phyloP scores from a whole-genome alignment of 1,284 basidiomycete genomes.

The Leucoagaricus sp. region DNA sequence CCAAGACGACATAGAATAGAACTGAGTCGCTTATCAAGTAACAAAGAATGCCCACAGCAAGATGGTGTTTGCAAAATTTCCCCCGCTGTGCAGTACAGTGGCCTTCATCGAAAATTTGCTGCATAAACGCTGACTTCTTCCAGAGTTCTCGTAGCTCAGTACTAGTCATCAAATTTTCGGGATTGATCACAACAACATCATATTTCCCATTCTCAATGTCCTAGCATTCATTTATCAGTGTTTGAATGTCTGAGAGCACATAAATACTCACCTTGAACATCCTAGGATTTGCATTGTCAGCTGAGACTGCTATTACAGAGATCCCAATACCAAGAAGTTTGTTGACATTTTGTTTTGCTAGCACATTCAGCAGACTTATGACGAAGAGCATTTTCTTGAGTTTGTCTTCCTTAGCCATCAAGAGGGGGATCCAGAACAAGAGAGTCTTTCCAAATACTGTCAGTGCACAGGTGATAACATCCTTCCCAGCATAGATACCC shows the following conservation, averaged over 20 bases:
- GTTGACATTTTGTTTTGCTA: not conserved
- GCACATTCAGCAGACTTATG: not conserved
- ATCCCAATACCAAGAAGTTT: not conserved
- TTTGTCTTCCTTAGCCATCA: not conserved
- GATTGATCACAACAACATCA: not conserved
- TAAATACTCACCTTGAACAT: not conserved
- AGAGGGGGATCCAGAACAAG: not conserved
- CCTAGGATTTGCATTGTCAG: not conserved
- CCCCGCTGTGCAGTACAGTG: not conserved
- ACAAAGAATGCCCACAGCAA: not conserved
- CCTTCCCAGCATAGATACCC: not conserved
- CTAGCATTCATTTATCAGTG: not conserved
- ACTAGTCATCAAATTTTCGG: slow-evolving; percentile 30
- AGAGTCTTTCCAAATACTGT: slow-evolving; percentile 2
- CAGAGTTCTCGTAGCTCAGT: slow-evolving; percentile 27
- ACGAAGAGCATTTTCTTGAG: not conserved
- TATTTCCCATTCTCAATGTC: not conserved
- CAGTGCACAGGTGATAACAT: not conserved
- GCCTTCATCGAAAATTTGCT: not conserved
- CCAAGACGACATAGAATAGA: not conserved
- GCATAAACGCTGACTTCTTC: slow-evolving; percentile 25
- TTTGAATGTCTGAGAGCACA: not conserved
- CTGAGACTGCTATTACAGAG: not conserved
- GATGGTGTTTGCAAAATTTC: not conserved
- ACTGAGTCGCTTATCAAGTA: not conserved